These are phyloP conservation scores for Galerina marginata DNA, from an alignment of 768 basidiomycete species.

Conservation along the genomic window DNA sequence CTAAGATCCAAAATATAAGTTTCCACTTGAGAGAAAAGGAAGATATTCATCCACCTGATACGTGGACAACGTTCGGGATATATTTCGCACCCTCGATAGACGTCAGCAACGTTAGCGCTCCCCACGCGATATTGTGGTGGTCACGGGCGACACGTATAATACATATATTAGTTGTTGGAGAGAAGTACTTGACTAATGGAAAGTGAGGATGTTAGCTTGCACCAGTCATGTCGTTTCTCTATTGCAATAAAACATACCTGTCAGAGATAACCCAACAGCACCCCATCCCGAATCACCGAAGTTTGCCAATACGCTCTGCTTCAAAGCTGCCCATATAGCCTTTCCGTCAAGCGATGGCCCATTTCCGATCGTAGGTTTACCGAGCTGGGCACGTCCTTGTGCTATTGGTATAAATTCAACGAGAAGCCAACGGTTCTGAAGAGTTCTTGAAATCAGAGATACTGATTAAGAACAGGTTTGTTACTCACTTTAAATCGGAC, in stretches of 20 bases:
- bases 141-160: slow-evolving; percentile 88
- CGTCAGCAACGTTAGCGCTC: slow-evolving; percentile 72
- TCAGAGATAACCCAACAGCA: slow-evolving; percentile 71
- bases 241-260: slow-evolving; percentile 48
- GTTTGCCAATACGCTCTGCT: slow-evolving; percentile 68
- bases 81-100: slow-evolving; percentile 60
- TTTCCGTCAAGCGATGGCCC: slow-evolving; percentile 55
- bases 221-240: not conserved
- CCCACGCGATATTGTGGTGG: slow-evolving; percentile 82
- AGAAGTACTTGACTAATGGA: slow-evolving; percentile 82
- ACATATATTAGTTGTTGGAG: slow-evolving; percentile 80
- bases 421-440: slow-evolving; percentile 86
- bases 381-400: slow-evolving; percentile 26
- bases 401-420: slow-evolving; percentile 75
- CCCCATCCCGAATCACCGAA: slow-evolving; percentile 93
- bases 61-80: slow-evolving; percentile 79
- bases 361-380: slow-evolving; percentile 27
- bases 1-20: slow-evolving; percentile 39
- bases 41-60: slow-evolving; percentile 65
- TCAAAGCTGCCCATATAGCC: slow-evolving; percentile 70
- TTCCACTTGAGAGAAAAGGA: too few relatives aligned
- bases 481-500: slow-evolving; percentile 69
- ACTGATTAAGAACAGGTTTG: not conserved
- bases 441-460: slow-evolving; percentile 13
- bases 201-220: not conserved